Conservation (phyloP, 768 basidiomycete species). For the Hirschioporus abietinus region DNA sequence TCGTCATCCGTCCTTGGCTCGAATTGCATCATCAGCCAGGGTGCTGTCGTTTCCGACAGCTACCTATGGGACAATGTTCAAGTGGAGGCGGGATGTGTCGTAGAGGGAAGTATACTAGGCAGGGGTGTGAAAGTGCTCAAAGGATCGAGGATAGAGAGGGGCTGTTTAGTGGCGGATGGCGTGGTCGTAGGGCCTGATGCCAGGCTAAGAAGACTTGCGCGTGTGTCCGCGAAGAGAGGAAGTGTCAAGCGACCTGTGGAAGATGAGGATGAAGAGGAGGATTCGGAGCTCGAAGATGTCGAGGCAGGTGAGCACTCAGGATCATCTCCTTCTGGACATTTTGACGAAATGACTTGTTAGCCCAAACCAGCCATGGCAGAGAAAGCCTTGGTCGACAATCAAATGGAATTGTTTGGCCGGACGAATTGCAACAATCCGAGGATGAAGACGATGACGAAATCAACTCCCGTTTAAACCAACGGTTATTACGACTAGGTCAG, state of each 20-base stretch:
- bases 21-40: conserved; percentile 66
- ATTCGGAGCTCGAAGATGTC: conserved; percentile 63
- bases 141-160: conserved; percentile 58
- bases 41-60: conserved; percentile 62
- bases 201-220: conserved; percentile 59
- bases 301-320: conserved; percentile 49
- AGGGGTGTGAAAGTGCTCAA: conserved; percentile 68
- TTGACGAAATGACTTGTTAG: conserved; percentile 27
- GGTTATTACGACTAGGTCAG: conserved; percentile 72
- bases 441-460: conserved; percentile 61
- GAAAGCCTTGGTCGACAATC: conserved; percentile 59
- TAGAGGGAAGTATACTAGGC: conserved; percentile 80
- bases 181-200: conserved; percentile 77
- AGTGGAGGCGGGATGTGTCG: conserved; percentile 64
- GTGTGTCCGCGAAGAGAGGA: conserved; percentile 55
- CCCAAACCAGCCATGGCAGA: conserved; percentile 39
- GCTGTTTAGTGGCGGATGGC: conserved; percentile 78
- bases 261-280: conserved; percentile 35
- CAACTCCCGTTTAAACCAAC: conserved; percentile 57
- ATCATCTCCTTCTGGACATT: conserved; percentile 5
- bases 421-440: conserved; percentile 49
- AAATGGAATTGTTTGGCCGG: conserved; percentile 81
- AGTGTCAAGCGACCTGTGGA: conserved; percentile 23
- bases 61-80: conserved; percentile 79
- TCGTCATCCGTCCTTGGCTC: conserved; percentile 73